Evolutionary conservation across 2,329 filamentous ascomycete species (phyloP).

Genomic region (Xylaria digitata): DNA sequence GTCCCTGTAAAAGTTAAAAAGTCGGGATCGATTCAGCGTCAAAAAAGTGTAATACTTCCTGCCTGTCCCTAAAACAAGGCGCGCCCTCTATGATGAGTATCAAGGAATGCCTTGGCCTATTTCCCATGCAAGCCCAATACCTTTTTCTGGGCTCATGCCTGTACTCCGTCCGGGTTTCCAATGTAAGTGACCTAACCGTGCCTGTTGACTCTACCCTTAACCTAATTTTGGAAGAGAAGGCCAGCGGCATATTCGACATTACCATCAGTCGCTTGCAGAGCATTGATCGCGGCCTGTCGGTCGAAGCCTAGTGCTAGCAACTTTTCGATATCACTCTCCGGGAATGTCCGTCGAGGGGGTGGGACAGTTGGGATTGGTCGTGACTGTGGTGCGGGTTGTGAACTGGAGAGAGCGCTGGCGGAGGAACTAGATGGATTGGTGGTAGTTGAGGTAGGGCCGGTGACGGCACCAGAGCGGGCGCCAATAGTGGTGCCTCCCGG

Average conservation of each 20-base stretch:
- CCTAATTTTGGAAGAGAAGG: slow-evolving; percentile 71
- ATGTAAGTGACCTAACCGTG: slow-evolving; percentile 15
- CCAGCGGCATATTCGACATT: slow-evolving; percentile 91
- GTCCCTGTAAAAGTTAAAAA: slow-evolving; percentile 7
- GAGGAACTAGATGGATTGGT: slow-evolving; percentile 43
- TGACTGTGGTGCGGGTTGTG: slow-evolving; percentile 45
- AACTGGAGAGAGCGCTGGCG: slow-evolving; percentile 46
- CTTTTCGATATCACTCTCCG: slow-evolving; percentile 77
- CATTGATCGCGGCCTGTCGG: slow-evolving; percentile 79
- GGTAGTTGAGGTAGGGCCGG: slow-evolving; percentile 57
- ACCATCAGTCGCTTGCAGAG: slow-evolving; percentile 83
- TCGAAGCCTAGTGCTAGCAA: slow-evolving; percentile 83
- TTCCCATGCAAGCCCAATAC: slow-evolving; percentile 27
- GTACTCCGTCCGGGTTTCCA: slow-evolving; percentile 18
- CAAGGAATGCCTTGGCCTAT: slow-evolving; percentile 24
- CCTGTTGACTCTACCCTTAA: slow-evolving; percentile 3
- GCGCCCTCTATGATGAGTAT: slow-evolving; percentile 36
- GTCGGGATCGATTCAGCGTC: slow-evolving; percentile 11
- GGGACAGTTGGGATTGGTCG: slow-evolving; percentile 20
- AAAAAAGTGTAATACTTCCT: slow-evolving; percentile 12
- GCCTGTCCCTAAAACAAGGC: slow-evolving; percentile 24
- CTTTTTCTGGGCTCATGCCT: slow-evolving; percentile 26
- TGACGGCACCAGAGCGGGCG: slow-evolving; percentile 81
- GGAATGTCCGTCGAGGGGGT: slow-evolving; percentile 54
- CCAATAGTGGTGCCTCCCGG: slow-evolving; percentile 92